Evolutionary conservation across 2,329 filamentous ascomycete species (phyloP).

Genomic region (Epichloe typhina): DNA sequence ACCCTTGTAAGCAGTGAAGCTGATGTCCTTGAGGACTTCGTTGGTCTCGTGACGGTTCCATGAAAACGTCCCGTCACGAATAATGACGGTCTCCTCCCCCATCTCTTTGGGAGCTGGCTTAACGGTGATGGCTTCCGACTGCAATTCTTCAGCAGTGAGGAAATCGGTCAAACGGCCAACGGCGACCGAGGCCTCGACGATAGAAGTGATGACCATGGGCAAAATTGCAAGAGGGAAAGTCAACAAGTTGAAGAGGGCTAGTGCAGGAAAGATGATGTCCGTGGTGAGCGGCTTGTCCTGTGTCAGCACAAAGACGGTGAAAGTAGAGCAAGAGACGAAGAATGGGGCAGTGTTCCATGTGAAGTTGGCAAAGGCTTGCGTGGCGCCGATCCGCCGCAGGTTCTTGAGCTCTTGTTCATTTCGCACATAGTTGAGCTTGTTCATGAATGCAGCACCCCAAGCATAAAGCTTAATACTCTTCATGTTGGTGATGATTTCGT

Average conservation of each 20-base stretch:
- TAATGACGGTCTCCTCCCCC: conserved; percentile 81
- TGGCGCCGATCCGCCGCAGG: conserved; percentile 86
- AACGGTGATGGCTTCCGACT: conserved; percentile 63
- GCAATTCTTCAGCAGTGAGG: conserved; percentile 78
- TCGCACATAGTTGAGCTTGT: conserved; percentile 87
- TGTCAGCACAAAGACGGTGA: conserved; percentile 84
- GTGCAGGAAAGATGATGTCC: conserved; percentile 87
- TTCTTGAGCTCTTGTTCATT: conserved; percentile 95
- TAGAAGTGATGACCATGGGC: conserved; percentile 94
- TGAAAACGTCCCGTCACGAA: conserved; percentile 79
- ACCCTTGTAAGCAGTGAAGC: conserved; percentile 81
- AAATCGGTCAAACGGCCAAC: conserved; percentile 75
- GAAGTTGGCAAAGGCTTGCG: conserved; percentile 89
- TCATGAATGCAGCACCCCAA: conserved; percentile 95
- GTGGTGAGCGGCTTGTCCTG: conserved; percentile 71
- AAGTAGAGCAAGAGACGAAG: conserved; percentile 92
- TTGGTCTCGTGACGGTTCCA: conserved; percentile 77
- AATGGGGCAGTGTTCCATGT: conserved; percentile 98
- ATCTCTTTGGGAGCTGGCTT: conserved; percentile 57
- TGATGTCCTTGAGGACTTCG: conserved; percentile 65
- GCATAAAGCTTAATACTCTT: conserved; percentile 99
- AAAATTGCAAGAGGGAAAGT: conserved; percentile 89
- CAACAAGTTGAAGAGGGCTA: conserved; percentile 88
- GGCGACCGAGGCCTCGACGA: conserved; percentile 92
- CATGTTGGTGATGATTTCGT: conserved; percentile 98